Conservation (phyloP, 2,329 filamentous ascomycete genomes). For the Paraphoma sp. region DNA sequence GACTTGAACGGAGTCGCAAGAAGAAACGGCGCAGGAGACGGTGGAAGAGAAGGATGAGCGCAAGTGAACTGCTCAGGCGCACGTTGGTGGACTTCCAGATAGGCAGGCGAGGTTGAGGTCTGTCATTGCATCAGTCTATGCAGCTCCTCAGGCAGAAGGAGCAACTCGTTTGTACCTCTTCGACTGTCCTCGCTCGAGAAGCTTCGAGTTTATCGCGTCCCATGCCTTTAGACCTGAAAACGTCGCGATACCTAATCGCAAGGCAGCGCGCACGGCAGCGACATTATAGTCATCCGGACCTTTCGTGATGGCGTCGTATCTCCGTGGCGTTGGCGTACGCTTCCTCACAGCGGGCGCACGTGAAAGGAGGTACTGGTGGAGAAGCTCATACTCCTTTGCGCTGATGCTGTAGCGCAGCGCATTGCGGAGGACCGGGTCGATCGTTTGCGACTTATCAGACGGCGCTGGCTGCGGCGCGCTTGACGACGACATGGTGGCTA, state of each 20-base stretch:
- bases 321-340: slow-evolving; percentile 57
- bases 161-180: slow-evolving; percentile 22
- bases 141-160: background rate
- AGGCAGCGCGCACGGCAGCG: slow-evolving; percentile 53
- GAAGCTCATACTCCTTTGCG: slow-evolving; percentile 81
- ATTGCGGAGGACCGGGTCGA: slow-evolving; percentile 81
- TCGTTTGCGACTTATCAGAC: slow-evolving; percentile 31
- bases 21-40: slow-evolving; percentile 91
- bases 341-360: slow-evolving; percentile 68
- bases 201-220: slow-evolving; percentile 49
- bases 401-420: slow-evolving; percentile 84
- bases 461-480: slow-evolving; percentile 36
- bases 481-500: slow-evolving; percentile 43
- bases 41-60: slow-evolving; percentile 85
- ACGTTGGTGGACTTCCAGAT: slow-evolving; percentile 68
- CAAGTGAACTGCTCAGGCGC: slow-evolving; percentile 81
- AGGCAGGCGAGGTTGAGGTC: slow-evolving; percentile 47
- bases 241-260: slow-evolving; percentile 53
- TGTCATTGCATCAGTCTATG: slow-evolving; percentile 15
- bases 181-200: slow-evolving; percentile 43
- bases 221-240: slow-evolving; percentile 56
- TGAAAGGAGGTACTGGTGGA: slow-evolving; percentile 84
- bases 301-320: slow-evolving; percentile 59
- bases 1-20: slow-evolving; percentile 74
- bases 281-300: slow-evolving; percentile 57